Conservation (phyloP, 2,329 filamentous ascomycete genomes). For the Camillea tinctor region DNA sequence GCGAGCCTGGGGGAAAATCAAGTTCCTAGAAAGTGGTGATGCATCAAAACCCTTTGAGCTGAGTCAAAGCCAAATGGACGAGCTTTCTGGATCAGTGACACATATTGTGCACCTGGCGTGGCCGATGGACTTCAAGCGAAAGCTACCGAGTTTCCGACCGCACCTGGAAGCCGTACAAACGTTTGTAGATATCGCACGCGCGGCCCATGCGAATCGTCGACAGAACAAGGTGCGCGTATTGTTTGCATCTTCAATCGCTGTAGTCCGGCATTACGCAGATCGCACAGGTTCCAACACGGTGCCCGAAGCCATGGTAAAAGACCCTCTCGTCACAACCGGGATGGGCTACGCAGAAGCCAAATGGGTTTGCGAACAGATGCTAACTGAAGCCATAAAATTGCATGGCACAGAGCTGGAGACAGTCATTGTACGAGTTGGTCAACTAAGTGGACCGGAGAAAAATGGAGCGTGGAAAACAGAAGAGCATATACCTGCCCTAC, state of each 20-base stretch:
- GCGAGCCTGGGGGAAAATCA: constrained; percentile 9
- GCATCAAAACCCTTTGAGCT: not conserved
- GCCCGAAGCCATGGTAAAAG: constrained; percentile 34
- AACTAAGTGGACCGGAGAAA: constrained; percentile 42
- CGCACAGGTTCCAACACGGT: constrained; percentile 20
- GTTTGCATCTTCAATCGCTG: constrained; percentile 33
- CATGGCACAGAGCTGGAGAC: constrained; percentile 34
- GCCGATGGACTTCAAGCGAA: constrained; percentile 16
- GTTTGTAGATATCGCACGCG: constrained; percentile 5
- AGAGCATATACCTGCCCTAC: constrained; percentile 44
- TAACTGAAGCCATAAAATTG: constrained; percentile 38
- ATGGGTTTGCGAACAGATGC: constrained; percentile 43
- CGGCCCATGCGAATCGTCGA: not conserved
- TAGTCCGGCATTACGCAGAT: constrained; percentile 20
- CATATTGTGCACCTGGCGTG: constrained; percentile 21
- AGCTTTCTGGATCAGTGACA: constrained; percentile 5
- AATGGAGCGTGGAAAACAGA: constrained; percentile 45
- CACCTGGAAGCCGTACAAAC: constrained; percentile 7
- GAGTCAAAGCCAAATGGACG: not conserved
- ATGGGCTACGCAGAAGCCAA: constrained; percentile 48
- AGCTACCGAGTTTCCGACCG: constrained; percentile 5
- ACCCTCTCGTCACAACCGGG: constrained; percentile 34
- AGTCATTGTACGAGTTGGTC: constrained; percentile 40
- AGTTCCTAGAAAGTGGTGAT: not conserved
- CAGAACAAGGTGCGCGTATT: constrained; percentile 20